Conservation (phyloP, 805 yeast genomes). For the Candida takata region DNA sequence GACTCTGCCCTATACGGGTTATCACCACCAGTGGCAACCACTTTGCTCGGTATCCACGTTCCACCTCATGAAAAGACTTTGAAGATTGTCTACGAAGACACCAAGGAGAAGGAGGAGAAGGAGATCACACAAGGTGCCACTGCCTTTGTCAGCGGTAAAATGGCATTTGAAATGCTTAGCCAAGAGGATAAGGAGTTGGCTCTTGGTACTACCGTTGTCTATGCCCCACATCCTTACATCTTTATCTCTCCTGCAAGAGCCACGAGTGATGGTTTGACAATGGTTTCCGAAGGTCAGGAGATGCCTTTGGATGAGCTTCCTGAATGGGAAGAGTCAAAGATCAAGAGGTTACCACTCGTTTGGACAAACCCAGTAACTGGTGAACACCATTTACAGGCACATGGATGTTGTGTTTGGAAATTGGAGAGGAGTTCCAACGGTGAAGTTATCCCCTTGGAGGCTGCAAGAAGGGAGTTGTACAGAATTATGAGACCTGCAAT, state of each 20-base stretch:
- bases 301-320: conserved; percentile 62
- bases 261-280: conserved; percentile 79
- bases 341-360: conserved; percentile 75
- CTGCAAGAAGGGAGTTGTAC: conserved; percentile 69
- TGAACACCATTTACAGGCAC: conserved; percentile 77
- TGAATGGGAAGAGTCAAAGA: conserved; percentile 71
- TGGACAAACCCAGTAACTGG: conserved; percentile 91
- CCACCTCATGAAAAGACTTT: conserved; percentile 63
- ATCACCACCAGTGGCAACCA: conserved; percentile 82
- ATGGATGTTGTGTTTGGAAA: conserved; percentile 78
- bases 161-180: conserved; percentile 60
- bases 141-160: conserved; percentile 80
- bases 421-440: conserved; percentile 49
- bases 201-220: conserved; percentile 69
- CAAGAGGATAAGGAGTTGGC: conserved; percentile 71
- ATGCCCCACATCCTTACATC: conserved; percentile 91
- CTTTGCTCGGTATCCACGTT: conserved; percentile 74
- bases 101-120: conserved; percentile 58
- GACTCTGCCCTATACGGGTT: conserved; percentile 84
- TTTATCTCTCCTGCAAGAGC: conserved; percentile 76
- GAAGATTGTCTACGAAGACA: conserved; percentile 58
- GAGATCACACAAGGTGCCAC: conserved; percentile 81
- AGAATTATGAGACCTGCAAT: conserved; percentile 82
- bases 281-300: conserved; percentile 77
- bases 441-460: conserved; percentile 53